Conservation (phyloP, 805 yeast species). For the Candida ficus region DNA sequence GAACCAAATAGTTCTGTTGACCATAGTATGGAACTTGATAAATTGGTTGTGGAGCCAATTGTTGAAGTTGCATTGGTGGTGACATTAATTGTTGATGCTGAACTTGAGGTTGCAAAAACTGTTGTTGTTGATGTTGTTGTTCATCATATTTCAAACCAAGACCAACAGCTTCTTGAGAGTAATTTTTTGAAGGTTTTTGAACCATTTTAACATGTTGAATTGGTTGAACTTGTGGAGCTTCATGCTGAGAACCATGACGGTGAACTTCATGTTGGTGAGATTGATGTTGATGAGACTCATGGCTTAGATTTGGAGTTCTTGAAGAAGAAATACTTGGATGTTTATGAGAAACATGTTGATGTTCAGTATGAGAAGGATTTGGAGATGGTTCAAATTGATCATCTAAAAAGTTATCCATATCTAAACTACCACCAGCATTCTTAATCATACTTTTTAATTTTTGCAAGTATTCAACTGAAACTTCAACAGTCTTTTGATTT, state of each 20-base stretch:
- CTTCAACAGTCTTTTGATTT: slow-evolving; percentile 19
- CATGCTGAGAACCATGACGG: too few species aligned
- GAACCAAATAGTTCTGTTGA: neutral
- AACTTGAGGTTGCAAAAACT: too few species aligned
- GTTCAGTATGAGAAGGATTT: neutral
- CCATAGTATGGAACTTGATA: neutral
- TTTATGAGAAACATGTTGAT: too few species aligned
- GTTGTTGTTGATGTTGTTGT: neutral
- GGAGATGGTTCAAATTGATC: neutral
- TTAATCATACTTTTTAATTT: slow-evolving; percentile 20
- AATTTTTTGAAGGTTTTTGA: neutral
- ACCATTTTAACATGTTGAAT: too few species aligned
- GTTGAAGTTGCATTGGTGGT: slow-evolving; percentile 1
- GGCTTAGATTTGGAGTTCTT: too few species aligned
- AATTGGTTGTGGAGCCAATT: neutral
- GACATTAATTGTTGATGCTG: neutral
- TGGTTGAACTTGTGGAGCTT: neutral
- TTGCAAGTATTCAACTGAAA: slow-evolving; percentile 25
- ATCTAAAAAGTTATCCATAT: slow-evolving; percentile 17
- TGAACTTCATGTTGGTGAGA: too few species aligned
- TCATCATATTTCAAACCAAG: slow-evolving; percentile 8
- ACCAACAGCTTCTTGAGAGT: slow-evolving; percentile 9
- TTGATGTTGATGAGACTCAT: too few species aligned
- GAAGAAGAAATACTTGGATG: too few species aligned
- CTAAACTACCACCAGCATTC: slow-evolving; percentile 16